A percentile compares a stretch with the other conserved stretches of the same genome.
phyloP scores from a whole-genome alignment of 2,329 filamentous ascomycete species.

The Colletotrichum sp. region DNA sequence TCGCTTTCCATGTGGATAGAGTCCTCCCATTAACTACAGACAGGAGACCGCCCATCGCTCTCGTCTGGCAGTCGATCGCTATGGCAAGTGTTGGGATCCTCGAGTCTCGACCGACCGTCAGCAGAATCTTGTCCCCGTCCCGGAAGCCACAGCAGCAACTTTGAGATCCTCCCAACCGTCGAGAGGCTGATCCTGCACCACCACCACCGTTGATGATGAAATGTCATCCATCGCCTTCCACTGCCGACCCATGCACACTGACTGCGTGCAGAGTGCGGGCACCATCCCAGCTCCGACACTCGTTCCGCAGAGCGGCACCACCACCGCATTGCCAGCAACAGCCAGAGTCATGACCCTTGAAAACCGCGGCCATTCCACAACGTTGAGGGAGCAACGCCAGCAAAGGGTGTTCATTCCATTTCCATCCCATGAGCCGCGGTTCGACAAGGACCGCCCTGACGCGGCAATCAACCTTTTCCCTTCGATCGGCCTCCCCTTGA shows the following conservation, averaged over 20 bases:
- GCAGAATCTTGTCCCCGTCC: neutral
- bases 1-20: neutral
- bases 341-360: constrained; percentile 7
- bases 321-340: neutral
- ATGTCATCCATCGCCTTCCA: neutral
- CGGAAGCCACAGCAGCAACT: neutral
- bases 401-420: constrained; percentile 16
- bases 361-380: neutral
- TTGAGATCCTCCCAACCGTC: neutral
- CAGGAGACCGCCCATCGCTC: neutral
- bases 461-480: neutral
- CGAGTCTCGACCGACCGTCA: neutral
- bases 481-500: neutral
- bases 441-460: neutral
- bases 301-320: neutral
- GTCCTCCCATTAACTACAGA: neutral
- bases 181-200: neutral
- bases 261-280: constrained; percentile 1
- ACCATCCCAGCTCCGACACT: neutral
- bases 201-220: neutral
- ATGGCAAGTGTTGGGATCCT: neutral
- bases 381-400: constrained; percentile 13
- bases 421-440: constrained; percentile 7
- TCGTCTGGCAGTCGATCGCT: neutral
- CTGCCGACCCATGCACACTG: constrained; percentile 7